phyloP scores from a whole-genome alignment of 2,329 filamentous ascomycete genomes.

The Alternaria sp. region DNA sequence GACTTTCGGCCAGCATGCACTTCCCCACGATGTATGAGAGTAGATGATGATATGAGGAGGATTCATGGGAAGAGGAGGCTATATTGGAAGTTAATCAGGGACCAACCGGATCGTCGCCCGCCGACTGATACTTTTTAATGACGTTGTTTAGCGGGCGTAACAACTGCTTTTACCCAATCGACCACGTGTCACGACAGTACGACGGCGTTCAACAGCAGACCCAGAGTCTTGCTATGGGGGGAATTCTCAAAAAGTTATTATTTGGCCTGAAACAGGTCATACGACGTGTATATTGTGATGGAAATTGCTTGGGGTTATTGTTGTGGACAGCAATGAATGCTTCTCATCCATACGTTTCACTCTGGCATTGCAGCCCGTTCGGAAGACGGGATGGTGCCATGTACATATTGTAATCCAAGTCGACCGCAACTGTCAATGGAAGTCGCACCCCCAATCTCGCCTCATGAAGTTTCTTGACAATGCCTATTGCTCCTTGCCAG shows the following conservation, averaged over 20 bases:
- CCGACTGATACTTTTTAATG: constrained; percentile 26
- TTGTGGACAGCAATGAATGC: not conserved
- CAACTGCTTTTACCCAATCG: constrained; percentile 14
- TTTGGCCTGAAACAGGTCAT: constrained; percentile 13
- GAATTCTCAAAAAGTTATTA: constrained; percentile 40
- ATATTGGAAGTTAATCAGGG: constrained; percentile 8
- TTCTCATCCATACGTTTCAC: constrained; percentile 5
- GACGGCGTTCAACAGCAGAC: constrained; percentile 33
- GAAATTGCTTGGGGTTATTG: constrained; percentile 6
- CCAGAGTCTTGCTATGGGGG: constrained; percentile 18
- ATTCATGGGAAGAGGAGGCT: constrained; percentile 18
- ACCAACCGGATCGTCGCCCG: constrained; percentile 5
- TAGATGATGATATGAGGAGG: constrained; percentile 41
- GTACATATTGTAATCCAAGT: constrained; percentile 35
- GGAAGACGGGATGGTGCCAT: constrained; percentile 24
- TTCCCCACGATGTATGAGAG: constrained; percentile 79
- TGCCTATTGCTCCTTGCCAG: no score
- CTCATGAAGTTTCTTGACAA: no score
- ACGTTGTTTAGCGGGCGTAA: constrained; percentile 46
- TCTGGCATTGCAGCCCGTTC: constrained; percentile 20
- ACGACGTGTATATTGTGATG: constrained; percentile 16
- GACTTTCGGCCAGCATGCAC: constrained; percentile 92
- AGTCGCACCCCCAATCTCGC: constrained; percentile 7
- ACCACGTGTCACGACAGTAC: constrained; percentile 30
- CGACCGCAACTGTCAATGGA: constrained; percentile 21